Base-by-base conservation (phyloP, 441 rosid species). In the Kokia cookei region DNA sequence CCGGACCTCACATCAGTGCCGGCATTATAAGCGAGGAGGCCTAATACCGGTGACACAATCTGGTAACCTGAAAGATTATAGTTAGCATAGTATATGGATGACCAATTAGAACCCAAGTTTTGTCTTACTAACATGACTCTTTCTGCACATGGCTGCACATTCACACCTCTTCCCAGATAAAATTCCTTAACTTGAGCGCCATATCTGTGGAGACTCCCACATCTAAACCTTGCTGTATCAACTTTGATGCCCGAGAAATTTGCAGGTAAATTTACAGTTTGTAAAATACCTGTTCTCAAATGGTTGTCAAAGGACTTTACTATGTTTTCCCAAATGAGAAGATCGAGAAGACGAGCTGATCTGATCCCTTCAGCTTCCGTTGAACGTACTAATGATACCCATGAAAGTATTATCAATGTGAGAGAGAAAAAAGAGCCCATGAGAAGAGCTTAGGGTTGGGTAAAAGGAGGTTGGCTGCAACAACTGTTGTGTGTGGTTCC, bases 41-140 rank as follows among this genome's bases (percentile, higher is more conserved):
- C 95, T 63, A 94, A 74, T 62, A 94, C 88, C 14, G 97, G 95
- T 2, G 98, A 92, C 14, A 82, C 86, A 5, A 94, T 91, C 75
- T 83, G 82, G 83, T 92, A 94, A 63, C 97, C 94, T 15, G 97
- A 89, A 73, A 94, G 79, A 76, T 82, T 86, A 66, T 86, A 87
- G 43, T 83, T 86, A 19, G 93, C 75, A 74, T 85, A 87, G 60
- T 85, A 85, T 27, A 89, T 76, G 50, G 92, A 85, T 60, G 97
- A 94, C 95, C 97, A 90, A 71, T 91, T 89, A 26, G 65, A 62
- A 11, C 94, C 97, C 35, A 92, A 80, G 77, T 88, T 85, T 82
- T 94, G 97, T 75, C 87, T 83, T 29, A 91, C 85, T 43, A 94
- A 69, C 88, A 92, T 79, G 69, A 92, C 92, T 83, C 98, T 89